phyloP scores from a whole-genome alignment of 352 stramenopile species.

The Phytophthora ramorum region DNA sequence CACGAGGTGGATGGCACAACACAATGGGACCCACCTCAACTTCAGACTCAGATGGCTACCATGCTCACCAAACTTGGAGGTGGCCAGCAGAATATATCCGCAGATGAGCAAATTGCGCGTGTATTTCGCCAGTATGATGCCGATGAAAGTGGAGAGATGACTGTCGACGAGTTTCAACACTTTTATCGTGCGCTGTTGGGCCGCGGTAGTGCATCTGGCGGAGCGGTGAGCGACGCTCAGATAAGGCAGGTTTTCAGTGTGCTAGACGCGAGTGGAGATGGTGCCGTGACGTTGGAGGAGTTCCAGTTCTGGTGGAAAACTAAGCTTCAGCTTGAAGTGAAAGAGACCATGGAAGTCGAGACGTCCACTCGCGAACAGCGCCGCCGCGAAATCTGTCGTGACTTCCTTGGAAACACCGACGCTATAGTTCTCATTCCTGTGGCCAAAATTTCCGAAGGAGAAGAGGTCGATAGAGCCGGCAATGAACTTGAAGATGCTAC shows the following conservation, averaged over 20 bases:
- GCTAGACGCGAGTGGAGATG: constrained; percentile 72
- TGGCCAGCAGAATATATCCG: constrained; percentile 25
- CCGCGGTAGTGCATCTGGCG: constrained; percentile 12
- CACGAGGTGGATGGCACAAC: constrained; percentile 58
- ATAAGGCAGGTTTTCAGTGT: constrained; percentile 63
- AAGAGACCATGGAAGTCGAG: constrained; percentile 49
- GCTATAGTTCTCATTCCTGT: constrained; percentile 31
- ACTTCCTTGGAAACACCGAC: constrained; percentile 56
- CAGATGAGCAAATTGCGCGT: constrained; percentile 61
- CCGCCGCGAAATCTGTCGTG: constrained; percentile 30
- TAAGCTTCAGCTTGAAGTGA: constrained; percentile 64
- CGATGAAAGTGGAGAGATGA: constrained; percentile 72
- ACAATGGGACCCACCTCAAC: constrained; percentile 75
- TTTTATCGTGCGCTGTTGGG: constrained; percentile 66
- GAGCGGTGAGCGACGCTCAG: constrained; percentile 38
- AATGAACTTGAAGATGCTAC: not conserved
- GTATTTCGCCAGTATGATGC: constrained; percentile 77
- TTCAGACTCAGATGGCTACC: constrained; percentile 54
- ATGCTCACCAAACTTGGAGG: constrained; percentile 58
- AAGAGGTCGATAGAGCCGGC: not conserved
- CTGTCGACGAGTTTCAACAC: constrained; percentile 57
- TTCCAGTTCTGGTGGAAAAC: constrained; percentile 83
- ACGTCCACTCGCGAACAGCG: constrained; percentile 27
- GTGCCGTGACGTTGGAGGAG: constrained; percentile 69
- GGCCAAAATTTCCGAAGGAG: not conserved